These are phyloP conservation scores for Scenedesmus sp. DNA, from an alignment of 163 green algal species.

Conservation along the genomic window DNA sequence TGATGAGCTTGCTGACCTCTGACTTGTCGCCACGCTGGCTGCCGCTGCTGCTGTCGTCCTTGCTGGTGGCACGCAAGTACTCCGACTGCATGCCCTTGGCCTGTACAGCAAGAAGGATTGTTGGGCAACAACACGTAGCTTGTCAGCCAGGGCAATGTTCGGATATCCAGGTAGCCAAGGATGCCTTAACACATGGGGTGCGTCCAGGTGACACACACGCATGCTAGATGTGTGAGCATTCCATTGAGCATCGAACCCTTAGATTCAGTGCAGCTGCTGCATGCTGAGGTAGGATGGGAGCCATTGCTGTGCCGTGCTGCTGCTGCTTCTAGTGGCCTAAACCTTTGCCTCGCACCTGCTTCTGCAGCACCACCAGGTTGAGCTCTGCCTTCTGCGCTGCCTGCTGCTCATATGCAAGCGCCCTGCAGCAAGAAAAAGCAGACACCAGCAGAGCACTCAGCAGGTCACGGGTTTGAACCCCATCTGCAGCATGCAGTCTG, in stretches of 20 bases:
- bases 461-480: too few relatives aligned
- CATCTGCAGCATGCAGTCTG: too few relatives aligned
- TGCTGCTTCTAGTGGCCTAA: not conserved
- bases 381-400: slow-evolving; percentile 43
- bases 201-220: too few relatives aligned
- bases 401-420: slow-evolving; percentile 41
- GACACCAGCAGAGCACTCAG: too few relatives aligned
- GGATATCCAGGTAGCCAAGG: not conserved
- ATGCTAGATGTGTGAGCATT: too few relatives aligned
- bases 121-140: not conserved
- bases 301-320: not conserved
- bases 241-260: too few relatives aligned
- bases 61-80: slow-evolving; percentile 48
- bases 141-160: not conserved
- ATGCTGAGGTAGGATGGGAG: not conserved
- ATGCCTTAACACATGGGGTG: not conserved
- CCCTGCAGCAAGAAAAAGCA: not conserved
- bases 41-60: not conserved
- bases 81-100: slow-evolving; percentile 44
- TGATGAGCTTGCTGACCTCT: slow-evolving; percentile 28
- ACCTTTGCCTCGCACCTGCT: slow-evolving; percentile 28
- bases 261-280: not conserved
- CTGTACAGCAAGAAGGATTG: not conserved
- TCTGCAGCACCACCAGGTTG: slow-evolving; percentile 55
- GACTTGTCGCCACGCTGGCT: slow-evolving; percentile 2